Conservation (phyloP, 2,329 filamentous ascomycete genomes). For the Ophiostoma tasmaniense region DNA sequence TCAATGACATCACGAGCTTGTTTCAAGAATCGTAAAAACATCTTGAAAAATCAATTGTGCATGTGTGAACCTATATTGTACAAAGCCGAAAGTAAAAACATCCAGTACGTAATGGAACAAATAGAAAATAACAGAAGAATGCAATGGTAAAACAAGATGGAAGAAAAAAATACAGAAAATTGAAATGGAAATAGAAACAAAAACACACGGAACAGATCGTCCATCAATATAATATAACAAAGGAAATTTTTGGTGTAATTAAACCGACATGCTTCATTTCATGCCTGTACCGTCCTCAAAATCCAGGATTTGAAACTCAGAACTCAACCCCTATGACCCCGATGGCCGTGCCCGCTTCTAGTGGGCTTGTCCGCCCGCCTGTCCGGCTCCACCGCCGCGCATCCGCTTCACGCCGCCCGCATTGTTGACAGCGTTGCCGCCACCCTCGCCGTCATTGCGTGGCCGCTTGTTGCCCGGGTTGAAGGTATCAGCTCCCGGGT, state of each 20-base stretch:
- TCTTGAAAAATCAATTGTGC: not conserved
- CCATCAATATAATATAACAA: not conserved
- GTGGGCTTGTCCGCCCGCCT: not conserved
- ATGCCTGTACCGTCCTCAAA: not conserved
- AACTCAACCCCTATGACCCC: not conserved
- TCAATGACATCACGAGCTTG: no score
- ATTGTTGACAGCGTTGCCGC: conserved; percentile 23
- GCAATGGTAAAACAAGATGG: not conserved
- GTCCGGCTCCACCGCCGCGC: conserved; percentile 21
- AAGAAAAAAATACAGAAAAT: not conserved
- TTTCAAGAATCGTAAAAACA: no score
- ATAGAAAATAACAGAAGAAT: not conserved
- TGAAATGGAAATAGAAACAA: not conserved
- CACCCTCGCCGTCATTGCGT: conserved; percentile 40
- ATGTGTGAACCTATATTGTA: not conserved
- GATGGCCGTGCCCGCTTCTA: not conserved
- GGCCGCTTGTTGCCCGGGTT: conserved; percentile 48
- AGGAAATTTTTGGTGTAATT: conserved; percentile 2
- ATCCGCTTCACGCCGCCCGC: conserved; percentile 28
- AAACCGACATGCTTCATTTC: not conserved
- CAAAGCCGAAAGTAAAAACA: not conserved
- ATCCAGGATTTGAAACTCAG: not conserved
- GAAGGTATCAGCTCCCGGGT: conserved; percentile 43
- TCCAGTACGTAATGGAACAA: not conserved
- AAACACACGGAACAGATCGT: not conserved